A percentile compares a stretch with the other conserved stretches of the same genome.
These are phyloP conservation scores for Casuarina equisetifolia DNA, from an alignment of 306 rosid species.

Conservation along the genomic window DNA sequence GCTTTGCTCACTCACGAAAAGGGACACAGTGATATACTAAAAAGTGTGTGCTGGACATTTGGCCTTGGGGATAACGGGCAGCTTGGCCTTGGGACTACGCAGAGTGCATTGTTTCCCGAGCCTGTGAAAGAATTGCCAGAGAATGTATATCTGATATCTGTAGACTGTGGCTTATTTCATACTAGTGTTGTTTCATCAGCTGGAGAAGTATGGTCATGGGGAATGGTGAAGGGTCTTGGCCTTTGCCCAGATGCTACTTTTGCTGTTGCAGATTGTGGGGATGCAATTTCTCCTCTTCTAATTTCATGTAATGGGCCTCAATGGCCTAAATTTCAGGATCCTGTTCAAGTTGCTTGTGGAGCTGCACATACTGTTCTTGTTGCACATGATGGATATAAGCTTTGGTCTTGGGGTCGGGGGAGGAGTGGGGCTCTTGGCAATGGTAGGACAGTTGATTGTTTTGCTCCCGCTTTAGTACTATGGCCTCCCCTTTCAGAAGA, in stretches of 20 bases:
- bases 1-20: slow-evolving; percentile 73
- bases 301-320: slow-evolving; percentile 33
- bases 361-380: slow-evolving; percentile 87
- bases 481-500: slow-evolving; percentile 69
- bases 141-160: slow-evolving; percentile 39
- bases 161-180: slow-evolving; percentile 90
- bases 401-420: slow-evolving; percentile 98
- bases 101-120: slow-evolving; percentile 48
- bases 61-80: slow-evolving; percentile 94
- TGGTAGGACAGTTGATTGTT: slow-evolving; percentile 58
- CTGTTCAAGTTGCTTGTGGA: slow-evolving; percentile 77
- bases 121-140: slow-evolving; percentile 66
- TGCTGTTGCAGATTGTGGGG: slow-evolving; percentile 57
- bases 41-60: slow-evolving; percentile 78
- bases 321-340: slow-evolving; percentile 52
- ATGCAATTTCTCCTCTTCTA: slow-evolving; percentile 64
- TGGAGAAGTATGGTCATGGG: slow-evolving; percentile 96
- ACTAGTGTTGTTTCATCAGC: slow-evolving; percentile 75
- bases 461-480: slow-evolving; percentile 48
- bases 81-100: slow-evolving; percentile 87
- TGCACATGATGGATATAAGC: slow-evolving; percentile 58
- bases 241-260: slow-evolving; percentile 81
- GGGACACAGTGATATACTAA: slow-evolving; percentile 40
- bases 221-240: slow-evolving; percentile 97
- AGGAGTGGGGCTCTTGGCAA: slow-evolving; percentile 85